Percentiles rank a stretch among this genome's conserved stretches.
Evolutionary conservation across 2,329 filamentous ascomycete genomes (phyloP).

Genomic region (Xylariaceae sp.): DNA sequence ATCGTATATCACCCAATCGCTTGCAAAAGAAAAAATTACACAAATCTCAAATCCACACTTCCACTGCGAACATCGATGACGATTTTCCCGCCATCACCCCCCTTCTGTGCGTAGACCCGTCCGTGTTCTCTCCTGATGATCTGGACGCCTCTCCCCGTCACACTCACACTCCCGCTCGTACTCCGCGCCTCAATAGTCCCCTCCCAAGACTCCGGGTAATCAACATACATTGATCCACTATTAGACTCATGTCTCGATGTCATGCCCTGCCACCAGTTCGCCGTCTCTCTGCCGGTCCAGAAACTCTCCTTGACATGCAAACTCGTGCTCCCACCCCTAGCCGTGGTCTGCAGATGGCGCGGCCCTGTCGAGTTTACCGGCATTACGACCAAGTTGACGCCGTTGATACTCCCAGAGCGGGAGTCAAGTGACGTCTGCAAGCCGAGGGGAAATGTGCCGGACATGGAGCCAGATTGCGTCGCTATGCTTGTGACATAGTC

Average conservation of each 20-base stretch:
- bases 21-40: neutral
- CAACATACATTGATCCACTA: slow-evolving; percentile 3
- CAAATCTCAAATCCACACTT: neutral
- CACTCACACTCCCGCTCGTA: neutral
- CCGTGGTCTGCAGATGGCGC: neutral
- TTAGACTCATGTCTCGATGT: slow-evolving; percentile 1
- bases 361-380: neutral
- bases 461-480: slow-evolving; percentile 2
- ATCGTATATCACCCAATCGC: too few relatives aligned
- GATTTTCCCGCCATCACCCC: neutral
- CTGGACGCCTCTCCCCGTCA: slow-evolving; percentile 4
- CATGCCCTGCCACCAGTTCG: slow-evolving; percentile 7
- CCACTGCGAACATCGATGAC: neutral
- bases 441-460: slow-evolving; percentile 7
- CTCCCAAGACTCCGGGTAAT: slow-evolving; percentile 6
- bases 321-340: neutral
- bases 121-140: slow-evolving; percentile 3
- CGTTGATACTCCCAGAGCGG: neutral
- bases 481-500: slow-evolving; percentile 5
- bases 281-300: neutral
- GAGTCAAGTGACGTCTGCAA: neutral
- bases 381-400: neutral
- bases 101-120: neutral
- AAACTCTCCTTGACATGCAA: neutral
- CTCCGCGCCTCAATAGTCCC: slow-evolving; percentile 3